phyloP scores from a whole-genome alignment of 129 eudicot species.

The Helichrysum umbraculigerum region DNA sequence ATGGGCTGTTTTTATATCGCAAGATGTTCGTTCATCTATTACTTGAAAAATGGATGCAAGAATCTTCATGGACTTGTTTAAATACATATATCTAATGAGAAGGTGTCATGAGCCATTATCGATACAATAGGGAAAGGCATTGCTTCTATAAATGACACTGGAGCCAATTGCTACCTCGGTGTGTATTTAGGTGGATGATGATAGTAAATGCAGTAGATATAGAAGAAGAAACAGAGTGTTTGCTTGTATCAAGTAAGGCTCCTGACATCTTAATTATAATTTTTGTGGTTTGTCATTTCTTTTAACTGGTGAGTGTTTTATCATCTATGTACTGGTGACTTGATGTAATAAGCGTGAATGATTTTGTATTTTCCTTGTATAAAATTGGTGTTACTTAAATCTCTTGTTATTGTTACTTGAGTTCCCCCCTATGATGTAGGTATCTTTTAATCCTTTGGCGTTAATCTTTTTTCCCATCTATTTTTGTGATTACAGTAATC shows the following conservation, averaged over 20 bases:
- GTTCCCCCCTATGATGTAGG: background rate
- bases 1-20: slow-evolving; percentile 68
- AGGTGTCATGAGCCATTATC: background rate
- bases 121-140: background rate
- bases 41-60: slow-evolving; percentile 17
- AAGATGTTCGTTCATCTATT: slow-evolving; percentile 43
- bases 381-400: slow-evolving; percentile 15
- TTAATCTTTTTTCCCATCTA: background rate
- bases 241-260: slow-evolving; percentile 24
- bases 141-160: background rate
- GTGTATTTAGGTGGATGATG: slow-evolving; percentile 26
- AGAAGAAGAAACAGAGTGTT: background rate
- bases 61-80: slow-evolving; percentile 16
- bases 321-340: slow-evolving; percentile 3
- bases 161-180: slow-evolving; percentile 10
- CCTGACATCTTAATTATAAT: slow-evolving; percentile 23
- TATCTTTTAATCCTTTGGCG: background rate
- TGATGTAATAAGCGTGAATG: slow-evolving; percentile 20
- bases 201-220: slow-evolving; percentile 14
- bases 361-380: slow-evolving; percentile 15
- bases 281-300: slow-evolving; percentile 16
- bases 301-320: slow-evolving; percentile 17
- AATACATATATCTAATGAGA: slow-evolving; percentile 5
- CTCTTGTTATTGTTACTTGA: background rate
- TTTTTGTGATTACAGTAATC: background rate